These are phyloP conservation scores for Blastocystis sp. DNA, from an alignment of 352 stramenopile genomes.

Conservation along the genomic window DNA sequence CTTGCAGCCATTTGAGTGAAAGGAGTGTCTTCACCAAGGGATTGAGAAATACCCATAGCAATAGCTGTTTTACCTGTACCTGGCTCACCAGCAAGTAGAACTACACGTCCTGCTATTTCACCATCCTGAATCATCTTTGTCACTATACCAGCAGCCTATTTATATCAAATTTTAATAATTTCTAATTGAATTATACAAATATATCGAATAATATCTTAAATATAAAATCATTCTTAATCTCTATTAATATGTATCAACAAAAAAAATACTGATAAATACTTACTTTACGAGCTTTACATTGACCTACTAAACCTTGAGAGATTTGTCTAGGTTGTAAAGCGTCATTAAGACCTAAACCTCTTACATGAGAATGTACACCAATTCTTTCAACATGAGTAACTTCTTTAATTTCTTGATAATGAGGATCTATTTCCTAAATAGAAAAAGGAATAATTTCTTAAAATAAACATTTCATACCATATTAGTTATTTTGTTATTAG, in stretches of 20 bases:
- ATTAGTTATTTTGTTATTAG: no score
- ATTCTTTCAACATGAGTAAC: conserved; percentile 93
- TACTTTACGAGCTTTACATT: conserved; percentile 66
- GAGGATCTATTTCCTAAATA: conserved; percentile 34
- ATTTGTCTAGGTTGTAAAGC: conserved; percentile 70
- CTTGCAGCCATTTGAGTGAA: conserved; percentile 93
- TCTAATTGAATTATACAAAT: no score
- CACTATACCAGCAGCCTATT: conserved; percentile 69
- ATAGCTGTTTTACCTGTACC: conserved; percentile 84
- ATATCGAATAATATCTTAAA: no score
- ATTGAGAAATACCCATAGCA: conserved; percentile 86
- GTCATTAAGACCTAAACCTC: conserved; percentile 86
- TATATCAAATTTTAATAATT: neutral
- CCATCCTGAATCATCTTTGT: conserved; percentile 93
- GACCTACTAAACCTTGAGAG: conserved; percentile 85
- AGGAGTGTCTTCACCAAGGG: conserved; percentile 84
- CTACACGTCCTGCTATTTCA: conserved; percentile 81
- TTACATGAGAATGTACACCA: conserved; percentile 89
- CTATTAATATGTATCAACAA: neutral
- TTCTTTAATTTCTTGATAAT: conserved; percentile 66
- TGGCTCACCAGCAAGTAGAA: conserved; percentile 80
- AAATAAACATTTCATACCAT: no score
- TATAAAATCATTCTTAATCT: conserved; percentile 34
- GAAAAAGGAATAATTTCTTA: no score
- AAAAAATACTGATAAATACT: no score